A percentile compares a stretch with the other conserved stretches of the same genome.
These are phyloP conservation scores for Ligustrum vulgare DNA, from an alignment of 257 asterid species.

Conservation along the genomic window DNA sequence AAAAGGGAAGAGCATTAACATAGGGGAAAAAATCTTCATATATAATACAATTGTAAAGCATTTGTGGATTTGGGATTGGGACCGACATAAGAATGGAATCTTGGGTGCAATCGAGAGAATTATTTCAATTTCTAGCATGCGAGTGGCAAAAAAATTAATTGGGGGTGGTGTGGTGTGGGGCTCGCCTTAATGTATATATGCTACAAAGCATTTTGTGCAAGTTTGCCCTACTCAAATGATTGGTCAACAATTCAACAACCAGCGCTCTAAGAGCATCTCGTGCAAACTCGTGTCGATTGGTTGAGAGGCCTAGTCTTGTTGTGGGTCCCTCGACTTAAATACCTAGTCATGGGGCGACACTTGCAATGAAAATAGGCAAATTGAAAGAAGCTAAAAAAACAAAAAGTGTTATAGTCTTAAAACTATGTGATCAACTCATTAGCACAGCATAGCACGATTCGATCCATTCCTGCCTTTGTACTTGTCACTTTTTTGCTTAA, in stretches of 20 bases:
- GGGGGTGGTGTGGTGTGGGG: neutral
- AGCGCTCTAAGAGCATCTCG: neutral
- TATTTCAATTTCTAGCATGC: neutral
- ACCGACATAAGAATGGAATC: slow-evolving; percentile 4
- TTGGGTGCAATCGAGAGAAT: neutral
- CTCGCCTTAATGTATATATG: neutral
- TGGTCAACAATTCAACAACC: neutral
- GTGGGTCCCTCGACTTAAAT: neutral
- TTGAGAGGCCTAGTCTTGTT: neutral
- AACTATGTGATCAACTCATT: neutral
- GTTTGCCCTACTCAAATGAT: neutral
- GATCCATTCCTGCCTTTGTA: neutral
- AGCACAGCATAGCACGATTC: neutral
- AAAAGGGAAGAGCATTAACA: slow-evolving; percentile 19
- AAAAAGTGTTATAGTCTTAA: neutral
- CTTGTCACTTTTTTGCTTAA: neutral
- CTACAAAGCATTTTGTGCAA: neutral
- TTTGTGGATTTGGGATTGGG: slow-evolving; percentile 7
- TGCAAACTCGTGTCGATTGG: neutral
- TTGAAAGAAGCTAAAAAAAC: neutral
- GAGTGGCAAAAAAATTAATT: slow-evolving; percentile 2
- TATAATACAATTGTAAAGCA: slow-evolving; percentile 5
- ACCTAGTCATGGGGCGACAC: neutral
- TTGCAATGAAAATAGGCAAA: neutral
- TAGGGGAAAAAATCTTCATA: slow-evolving; percentile 15